Conservation (phyloP, 1,284 basidiomycete genomes). For the Boletus holoroseus region DNA sequence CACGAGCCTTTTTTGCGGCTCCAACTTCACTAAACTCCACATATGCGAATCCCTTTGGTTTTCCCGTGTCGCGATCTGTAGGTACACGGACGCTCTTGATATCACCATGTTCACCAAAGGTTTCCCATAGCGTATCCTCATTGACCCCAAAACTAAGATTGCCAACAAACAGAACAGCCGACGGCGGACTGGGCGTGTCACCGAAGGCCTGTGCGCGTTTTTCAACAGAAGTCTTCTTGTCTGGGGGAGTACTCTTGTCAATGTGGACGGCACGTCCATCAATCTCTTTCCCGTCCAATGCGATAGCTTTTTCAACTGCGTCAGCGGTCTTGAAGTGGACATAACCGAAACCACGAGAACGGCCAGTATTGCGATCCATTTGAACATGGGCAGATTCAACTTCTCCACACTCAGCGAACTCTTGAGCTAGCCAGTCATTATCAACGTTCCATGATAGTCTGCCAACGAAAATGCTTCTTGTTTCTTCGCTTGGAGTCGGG, state of each 20-base stretch:
- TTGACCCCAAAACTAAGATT: constrained; percentile 79
- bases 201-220: constrained; percentile 75
- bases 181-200: constrained; percentile 68
- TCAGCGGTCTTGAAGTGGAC: constrained; percentile 84
- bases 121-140: constrained; percentile 88
- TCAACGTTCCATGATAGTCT: constrained; percentile 96
- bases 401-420: constrained; percentile 87
- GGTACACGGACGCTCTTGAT: constrained; percentile 88
- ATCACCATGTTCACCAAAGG: constrained; percentile 87
- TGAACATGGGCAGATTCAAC: constrained; percentile 85
- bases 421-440: constrained; percentile 90
- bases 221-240: constrained; percentile 53
- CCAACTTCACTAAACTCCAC: constrained; percentile 87
- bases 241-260: constrained; percentile 69
- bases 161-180: constrained; percentile 82
- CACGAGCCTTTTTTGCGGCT: constrained; percentile 78
- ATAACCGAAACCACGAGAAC: constrained; percentile 91
- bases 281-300: constrained; percentile 78
- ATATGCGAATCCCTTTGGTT: constrained; percentile 95
- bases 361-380: constrained; percentile 84
- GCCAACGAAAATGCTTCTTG: constrained; percentile 86
- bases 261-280: constrained; percentile 89
- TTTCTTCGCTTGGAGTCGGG: constrained; percentile 46
- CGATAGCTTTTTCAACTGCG: constrained; percentile 74
- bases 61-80: constrained; percentile 88